These are phyloP conservation scores for Potentilla sterilis DNA, from an alignment of 306 rosid species.

Conservation along the genomic window DNA sequence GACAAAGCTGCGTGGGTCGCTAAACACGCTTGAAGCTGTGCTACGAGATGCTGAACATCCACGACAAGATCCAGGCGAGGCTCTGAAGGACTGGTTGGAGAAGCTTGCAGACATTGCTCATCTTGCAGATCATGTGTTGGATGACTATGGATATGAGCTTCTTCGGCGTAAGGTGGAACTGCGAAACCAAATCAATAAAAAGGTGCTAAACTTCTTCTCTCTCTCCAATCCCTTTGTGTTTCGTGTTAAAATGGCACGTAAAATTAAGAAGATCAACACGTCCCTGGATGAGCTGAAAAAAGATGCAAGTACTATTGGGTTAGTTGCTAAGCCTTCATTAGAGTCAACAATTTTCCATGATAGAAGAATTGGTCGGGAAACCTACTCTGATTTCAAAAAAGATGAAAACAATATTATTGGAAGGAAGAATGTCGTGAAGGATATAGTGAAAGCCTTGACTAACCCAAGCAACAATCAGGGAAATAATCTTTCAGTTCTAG, in stretches of 20 bases:
- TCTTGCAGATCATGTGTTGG: background rate
- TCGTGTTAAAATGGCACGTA: too few relatives aligned
- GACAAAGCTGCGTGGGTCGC: background rate
- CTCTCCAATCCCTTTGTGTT: too few relatives aligned
- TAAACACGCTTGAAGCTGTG: background rate
- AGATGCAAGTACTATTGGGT: background rate
- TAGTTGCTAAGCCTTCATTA: background rate
- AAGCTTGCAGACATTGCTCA: background rate
- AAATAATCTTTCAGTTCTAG: conserved; percentile 2
- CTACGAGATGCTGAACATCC: background rate
- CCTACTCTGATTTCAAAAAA: background rate
- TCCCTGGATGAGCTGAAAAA: background rate
- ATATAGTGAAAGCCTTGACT: background rate
- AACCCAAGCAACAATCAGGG: background rate
- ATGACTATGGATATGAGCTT: background rate
- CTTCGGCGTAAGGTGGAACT: background rate
- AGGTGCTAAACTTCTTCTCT: too few relatives aligned
- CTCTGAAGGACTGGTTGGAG: background rate
- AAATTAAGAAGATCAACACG: background rate
- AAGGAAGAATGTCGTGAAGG: background rate
- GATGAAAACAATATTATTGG: background rate
- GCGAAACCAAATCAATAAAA: too few relatives aligned
- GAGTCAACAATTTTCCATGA: background rate
- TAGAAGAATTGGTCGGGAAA: background rate
- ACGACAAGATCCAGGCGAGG: background rate